phyloP scores from a whole-genome alignment of 768 basidiomycete species.

The Agaricus blazei region DNA sequence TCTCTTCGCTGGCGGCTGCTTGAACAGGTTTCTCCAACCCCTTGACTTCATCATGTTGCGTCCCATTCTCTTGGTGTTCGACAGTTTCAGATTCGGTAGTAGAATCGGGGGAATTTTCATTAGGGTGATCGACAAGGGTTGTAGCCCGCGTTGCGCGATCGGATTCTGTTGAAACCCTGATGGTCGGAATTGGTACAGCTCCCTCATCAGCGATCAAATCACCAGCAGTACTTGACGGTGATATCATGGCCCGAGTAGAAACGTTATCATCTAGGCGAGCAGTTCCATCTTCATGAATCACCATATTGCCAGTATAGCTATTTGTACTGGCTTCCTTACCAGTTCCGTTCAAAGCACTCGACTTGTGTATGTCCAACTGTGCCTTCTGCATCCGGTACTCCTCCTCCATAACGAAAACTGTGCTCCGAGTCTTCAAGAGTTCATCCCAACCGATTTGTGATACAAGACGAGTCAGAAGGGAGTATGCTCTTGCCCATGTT shows the following conservation, averaged over 20 bases:
- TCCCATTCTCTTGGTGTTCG: slow-evolving; percentile 19
- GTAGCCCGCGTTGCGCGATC: slow-evolving; percentile 30
- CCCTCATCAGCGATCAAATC: slow-evolving; percentile 20
- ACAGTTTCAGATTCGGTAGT: not conserved
- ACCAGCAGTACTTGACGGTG: slow-evolving; percentile 28
- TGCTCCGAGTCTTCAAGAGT: slow-evolving; percentile 87
- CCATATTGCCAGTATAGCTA: slow-evolving; percentile 27
- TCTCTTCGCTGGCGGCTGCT: slow-evolving; percentile 46
- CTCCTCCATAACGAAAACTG: slow-evolving; percentile 99
- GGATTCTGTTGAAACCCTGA: slow-evolving; percentile 70
- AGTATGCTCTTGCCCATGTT: slow-evolving; percentile 94
- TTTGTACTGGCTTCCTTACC: slow-evolving; percentile 20
- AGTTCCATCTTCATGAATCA: slow-evolving; percentile 65
- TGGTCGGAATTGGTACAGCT: slow-evolving; percentile 48
- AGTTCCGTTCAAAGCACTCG: slow-evolving; percentile 20
- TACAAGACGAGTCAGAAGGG: slow-evolving; percentile 85
- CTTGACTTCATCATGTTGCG: slow-evolving; percentile 10
- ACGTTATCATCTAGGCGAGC: slow-evolving; percentile 57
- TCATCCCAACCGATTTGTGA: slow-evolving; percentile 99
- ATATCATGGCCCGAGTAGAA: slow-evolving; percentile 58
- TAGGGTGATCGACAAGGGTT: not conserved
- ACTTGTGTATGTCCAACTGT: slow-evolving; percentile 55
- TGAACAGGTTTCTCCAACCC: slow-evolving; percentile 44
- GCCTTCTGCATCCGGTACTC: slow-evolving; percentile 98
- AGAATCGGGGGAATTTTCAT: not conserved